Base-by-base conservation (phyloP, 768 basidiomycete genomes). In the Pholiota conissans region DNA sequence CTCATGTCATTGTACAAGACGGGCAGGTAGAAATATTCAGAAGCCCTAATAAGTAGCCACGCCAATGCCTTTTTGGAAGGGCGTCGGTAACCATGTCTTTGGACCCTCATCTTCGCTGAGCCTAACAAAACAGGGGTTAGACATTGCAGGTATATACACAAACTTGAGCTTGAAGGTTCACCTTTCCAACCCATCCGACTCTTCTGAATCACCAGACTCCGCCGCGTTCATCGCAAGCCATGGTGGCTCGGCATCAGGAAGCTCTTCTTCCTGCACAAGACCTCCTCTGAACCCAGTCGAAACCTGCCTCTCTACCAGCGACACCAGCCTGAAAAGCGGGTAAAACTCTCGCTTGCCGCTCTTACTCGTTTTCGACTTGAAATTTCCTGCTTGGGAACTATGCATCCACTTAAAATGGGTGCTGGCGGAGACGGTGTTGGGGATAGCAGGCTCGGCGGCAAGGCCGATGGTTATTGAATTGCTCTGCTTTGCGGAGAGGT, bases 301-400 rank as follows among this genome's bases (percentile, higher is more conserved):
- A 9, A 57, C 45, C 4, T 50, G 58, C 22, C 54, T 56, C 18
- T 68, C 68, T 26, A 58, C 61, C 46, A 71, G 59, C 3, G 70
- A 65, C 14, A 69, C 71, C 2, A 74, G 65, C 27, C 67, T 62
- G 40, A 69, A 73, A 13, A 74, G 55, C 16, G 72, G 72, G 47
- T 62, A 68, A 59, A 58, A 74, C 4, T 28, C 48, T 18, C 68
- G 58, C 11, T 66, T 59, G 1, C 42, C 42, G 22, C 11, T 45
- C 11, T 13, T 20, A 13, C 24, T 24, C 10, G 22, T 13, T 13
- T 45, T 45, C 9, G 42, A 6, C 22, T 45, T 45, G 22, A 45
- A 45, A 11, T 45, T 45, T 10, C 42, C 42, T 1, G 42, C 18
- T 6, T 24, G 6, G 2, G 42, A 18, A 10, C 18, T 45, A 11